A percentile compares a stretch with the other conserved stretches of the same genome.
phyloP scores from a whole-genome alignment of 2,329 filamentous ascomycete species.

The Sphaerulina populicola region DNA sequence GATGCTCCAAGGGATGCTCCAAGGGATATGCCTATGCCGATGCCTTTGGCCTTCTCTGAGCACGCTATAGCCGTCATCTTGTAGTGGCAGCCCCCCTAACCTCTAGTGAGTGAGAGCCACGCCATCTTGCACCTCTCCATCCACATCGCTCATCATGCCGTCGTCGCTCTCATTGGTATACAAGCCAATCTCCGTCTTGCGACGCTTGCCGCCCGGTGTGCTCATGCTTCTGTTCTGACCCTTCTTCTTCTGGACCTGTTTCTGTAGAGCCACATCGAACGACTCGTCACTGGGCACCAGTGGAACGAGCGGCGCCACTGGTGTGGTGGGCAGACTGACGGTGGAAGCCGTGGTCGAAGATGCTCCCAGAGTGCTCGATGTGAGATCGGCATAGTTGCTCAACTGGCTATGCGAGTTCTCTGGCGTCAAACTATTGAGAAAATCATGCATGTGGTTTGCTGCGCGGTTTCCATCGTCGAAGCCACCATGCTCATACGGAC shows the following conservation, averaged over 20 bases:
- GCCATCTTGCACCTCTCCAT: constrained; percentile 42
- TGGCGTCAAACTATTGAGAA: constrained; percentile 17
- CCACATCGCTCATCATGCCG: constrained; percentile 32
- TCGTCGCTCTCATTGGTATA: constrained; percentile 17
- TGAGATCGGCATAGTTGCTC: constrained; percentile 13
- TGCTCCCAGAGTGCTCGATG: constrained; percentile 22
- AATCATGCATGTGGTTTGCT: constrained; percentile 23
- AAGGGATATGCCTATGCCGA: too few species aligned
- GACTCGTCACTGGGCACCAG: constrained; percentile 12
- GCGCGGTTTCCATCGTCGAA: constrained; percentile 28
- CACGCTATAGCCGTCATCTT: neutral
- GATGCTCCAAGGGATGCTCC: neutral
- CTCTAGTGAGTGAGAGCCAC: constrained; percentile 42
- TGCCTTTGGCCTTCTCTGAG: neutral
- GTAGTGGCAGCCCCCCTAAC: neutral
- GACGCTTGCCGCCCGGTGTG: constrained; percentile 5
- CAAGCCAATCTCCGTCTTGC: constrained; percentile 5
- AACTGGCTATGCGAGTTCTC: constrained; percentile 19
- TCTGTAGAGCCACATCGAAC: constrained; percentile 14
- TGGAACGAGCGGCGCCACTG: constrained; percentile 15
- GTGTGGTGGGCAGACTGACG: constrained; percentile 28
- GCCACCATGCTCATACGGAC: constrained; percentile 25
- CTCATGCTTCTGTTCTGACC: constrained; percentile 14
- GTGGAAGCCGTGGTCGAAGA: constrained; percentile 28
- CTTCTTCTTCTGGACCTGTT: constrained; percentile 10